These are phyloP conservation scores for Ceratobasidium sp. DNA, from an alignment of 1,284 basidiomycete species.

Conservation along the genomic window DNA sequence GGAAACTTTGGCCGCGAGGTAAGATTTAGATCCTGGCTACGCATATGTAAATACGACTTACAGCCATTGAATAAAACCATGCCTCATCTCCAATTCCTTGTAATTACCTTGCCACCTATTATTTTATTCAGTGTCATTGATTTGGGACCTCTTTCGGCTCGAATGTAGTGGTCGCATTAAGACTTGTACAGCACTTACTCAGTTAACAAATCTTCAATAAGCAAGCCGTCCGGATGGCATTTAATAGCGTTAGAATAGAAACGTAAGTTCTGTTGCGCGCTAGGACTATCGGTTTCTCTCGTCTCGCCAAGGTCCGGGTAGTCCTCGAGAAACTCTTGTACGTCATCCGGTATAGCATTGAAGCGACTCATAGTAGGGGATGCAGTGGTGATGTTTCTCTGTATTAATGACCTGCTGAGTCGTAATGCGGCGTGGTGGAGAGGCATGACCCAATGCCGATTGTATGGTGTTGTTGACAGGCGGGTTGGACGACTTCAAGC, in stretches of 20 bases:
- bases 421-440: neutral
- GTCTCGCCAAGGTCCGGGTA: slow-evolving; percentile 68
- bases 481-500: too few relatives aligned
- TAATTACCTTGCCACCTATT: slow-evolving; percentile 75
- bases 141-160: neutral
- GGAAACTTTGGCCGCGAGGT: slow-evolving; percentile 66
- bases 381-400: neutral
- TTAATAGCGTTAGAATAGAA: slow-evolving; percentile 74
- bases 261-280: slow-evolving; percentile 66
- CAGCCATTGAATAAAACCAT: slow-evolving; percentile 83
- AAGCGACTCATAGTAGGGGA: slow-evolving; percentile 11
- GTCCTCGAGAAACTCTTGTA: slow-evolving; percentile 72
- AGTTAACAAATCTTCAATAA: slow-evolving; percentile 75
- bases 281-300: neutral
- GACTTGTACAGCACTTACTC: slow-evolving; percentile 60
- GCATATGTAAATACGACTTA: slow-evolving; percentile 59
- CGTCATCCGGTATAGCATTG: slow-evolving; percentile 65
- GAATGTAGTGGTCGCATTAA: neutral
- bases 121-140: neutral
- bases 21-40: neutral
- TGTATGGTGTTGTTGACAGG: too few relatives aligned
- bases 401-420: neutral
- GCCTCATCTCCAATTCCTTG: slow-evolving; percentile 73
- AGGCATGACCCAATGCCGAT: neutral
- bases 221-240: slow-evolving; percentile 73